phyloP scores from a whole-genome alignment of 495 filamentous ascomycete genomes.

The Penicillium robsamsonii region DNA sequence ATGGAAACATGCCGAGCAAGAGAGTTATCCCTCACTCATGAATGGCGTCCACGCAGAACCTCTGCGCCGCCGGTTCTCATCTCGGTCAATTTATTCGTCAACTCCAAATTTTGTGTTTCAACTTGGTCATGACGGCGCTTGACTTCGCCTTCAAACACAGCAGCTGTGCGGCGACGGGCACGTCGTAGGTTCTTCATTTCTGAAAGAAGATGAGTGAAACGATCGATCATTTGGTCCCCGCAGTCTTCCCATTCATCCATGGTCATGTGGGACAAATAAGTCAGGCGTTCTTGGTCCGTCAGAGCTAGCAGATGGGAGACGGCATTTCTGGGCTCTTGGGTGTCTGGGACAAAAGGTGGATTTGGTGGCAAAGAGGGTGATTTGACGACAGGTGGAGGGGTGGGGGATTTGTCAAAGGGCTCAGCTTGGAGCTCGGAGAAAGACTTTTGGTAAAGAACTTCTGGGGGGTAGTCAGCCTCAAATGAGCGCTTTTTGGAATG shows the following conservation, averaged over 20 bases:
- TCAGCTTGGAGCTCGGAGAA: constrained; percentile 46
- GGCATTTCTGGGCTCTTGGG: constrained; percentile 27
- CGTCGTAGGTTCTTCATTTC: constrained; percentile 63
- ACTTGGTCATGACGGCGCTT: constrained; percentile 47
- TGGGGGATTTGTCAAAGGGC: constrained; percentile 42
- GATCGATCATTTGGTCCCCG: constrained; percentile 75
- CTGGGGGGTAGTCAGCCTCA: constrained; percentile 43
- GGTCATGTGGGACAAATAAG: constrained; percentile 62
- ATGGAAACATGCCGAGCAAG: neutral
- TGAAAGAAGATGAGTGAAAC: constrained; percentile 60
- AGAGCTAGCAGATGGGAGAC: constrained; percentile 31
- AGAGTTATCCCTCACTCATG: constrained; percentile 16
- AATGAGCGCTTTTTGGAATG: constrained; percentile 36
- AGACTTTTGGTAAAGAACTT: constrained; percentile 42
- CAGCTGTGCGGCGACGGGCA: constrained; percentile 61
- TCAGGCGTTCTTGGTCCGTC: constrained; percentile 48
- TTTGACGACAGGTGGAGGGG: constrained; percentile 21
- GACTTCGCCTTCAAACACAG: constrained; percentile 68
- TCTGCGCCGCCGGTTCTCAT: constrained; percentile 46
- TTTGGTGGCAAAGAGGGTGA: constrained; percentile 25
- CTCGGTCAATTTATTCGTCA: constrained; percentile 41
- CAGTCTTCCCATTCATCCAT: constrained; percentile 78
- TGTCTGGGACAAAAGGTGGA: constrained; percentile 10
- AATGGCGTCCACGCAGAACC: constrained; percentile 40
- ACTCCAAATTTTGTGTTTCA: constrained; percentile 34